These are phyloP conservation scores for Tylopilus sp. DNA, from an alignment of 768 basidiomycete genomes.

Conservation along the genomic window DNA sequence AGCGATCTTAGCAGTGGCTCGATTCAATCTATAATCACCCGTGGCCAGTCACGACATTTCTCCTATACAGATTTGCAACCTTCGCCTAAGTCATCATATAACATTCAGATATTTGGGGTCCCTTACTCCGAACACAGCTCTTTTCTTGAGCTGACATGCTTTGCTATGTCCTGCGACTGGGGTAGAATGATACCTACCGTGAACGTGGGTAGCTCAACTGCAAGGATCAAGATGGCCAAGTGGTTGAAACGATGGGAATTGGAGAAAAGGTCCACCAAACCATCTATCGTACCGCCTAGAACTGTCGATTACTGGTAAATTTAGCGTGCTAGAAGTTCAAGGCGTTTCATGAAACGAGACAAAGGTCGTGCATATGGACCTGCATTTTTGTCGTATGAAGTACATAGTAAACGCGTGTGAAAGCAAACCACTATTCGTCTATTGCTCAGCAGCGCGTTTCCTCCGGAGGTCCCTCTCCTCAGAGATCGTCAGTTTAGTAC, in stretches of 20 bases:
- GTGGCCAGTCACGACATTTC: conserved; percentile 64
- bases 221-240: conserved; percentile 79
- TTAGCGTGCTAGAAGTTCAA: too few species aligned
- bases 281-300: conserved; percentile 36
- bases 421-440: conserved; percentile 27
- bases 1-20: conserved; percentile 56
- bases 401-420: conserved; percentile 19
- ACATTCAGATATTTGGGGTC: conserved; percentile 74
- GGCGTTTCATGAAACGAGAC: too few species aligned
- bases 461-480: conserved; percentile 94
- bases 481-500: conserved; percentile 94
- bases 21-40: conserved; percentile 65
- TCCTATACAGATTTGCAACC: conserved; percentile 65
- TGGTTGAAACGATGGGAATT: conserved; percentile 91
- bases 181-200: conserved; percentile 93
- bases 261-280: conserved; percentile 61
- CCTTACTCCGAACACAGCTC: conserved; percentile 96
- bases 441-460: conserved; percentile 72
- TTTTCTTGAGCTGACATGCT: conserved; percentile 93
- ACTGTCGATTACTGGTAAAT: conserved; percentile 46
- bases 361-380: conserved; percentile 9
- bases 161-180: conserved; percentile 86
- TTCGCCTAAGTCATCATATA: conserved; percentile 65
- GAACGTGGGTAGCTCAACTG: conserved; percentile 71
- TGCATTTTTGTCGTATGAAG: conserved; percentile 20